Conservation (phyloP, 148 eudicot species). For the Selenicereus undatus region DNA sequence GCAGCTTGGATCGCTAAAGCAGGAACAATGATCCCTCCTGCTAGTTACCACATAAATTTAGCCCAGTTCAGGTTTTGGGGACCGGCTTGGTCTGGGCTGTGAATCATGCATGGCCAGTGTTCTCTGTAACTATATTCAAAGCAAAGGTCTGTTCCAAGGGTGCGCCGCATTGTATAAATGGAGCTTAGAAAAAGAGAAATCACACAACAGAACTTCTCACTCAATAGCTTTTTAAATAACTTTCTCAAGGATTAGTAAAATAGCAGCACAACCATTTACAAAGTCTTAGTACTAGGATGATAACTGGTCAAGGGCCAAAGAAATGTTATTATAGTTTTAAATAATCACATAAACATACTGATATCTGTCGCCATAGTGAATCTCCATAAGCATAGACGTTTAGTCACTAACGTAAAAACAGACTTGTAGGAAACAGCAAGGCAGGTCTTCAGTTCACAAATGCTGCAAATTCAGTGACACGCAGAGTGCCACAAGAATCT, state of each 20-base stretch:
- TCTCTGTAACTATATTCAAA: not conserved
- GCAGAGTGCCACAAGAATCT: constrained; percentile 18
- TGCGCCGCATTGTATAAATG: too few species aligned
- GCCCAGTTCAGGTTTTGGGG: not conserved
- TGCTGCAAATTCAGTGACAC: not conserved
- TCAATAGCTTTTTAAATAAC: too few species aligned
- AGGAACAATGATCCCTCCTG: not conserved
- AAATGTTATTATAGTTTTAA: too few species aligned
- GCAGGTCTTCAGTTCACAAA: not conserved
- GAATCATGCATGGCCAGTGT: not conserved
- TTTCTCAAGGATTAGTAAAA: too few species aligned
- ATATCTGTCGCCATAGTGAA: not conserved
- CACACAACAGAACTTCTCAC: not conserved
- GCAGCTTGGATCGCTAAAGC: not conserved
- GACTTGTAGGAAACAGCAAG: not conserved
- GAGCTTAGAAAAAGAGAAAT: not conserved
- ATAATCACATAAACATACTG: not conserved
- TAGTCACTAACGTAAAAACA: not conserved
- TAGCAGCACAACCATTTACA: too few species aligned
- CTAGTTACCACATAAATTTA: not conserved
- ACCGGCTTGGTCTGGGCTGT: not conserved
- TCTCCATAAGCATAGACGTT: not conserved
- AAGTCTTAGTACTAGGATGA: not conserved
- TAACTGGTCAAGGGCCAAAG: too few species aligned
- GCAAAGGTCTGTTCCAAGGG: too few species aligned